These are phyloP conservation scores for Mucor plumbeus DNA, from an alignment of 371 early-diverging fungal genomes.

Conservation along the genomic window DNA sequence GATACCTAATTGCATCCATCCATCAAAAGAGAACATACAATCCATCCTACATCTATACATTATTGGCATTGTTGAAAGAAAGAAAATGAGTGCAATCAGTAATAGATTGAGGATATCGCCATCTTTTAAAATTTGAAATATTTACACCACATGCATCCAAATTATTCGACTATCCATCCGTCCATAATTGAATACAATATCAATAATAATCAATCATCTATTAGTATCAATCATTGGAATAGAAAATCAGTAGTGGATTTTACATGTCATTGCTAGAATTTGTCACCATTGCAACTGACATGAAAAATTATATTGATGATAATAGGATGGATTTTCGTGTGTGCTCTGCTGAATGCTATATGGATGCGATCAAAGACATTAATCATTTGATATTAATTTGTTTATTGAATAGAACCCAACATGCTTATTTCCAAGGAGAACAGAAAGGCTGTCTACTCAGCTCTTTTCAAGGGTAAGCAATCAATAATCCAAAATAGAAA, in stretches of 20 bases:
- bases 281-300: no score
- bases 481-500: background rate
- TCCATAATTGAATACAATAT: conserved; percentile 5
- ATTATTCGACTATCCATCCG: conserved; percentile 17
- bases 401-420: conserved; percentile 40
- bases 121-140: background rate
- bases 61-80: background rate
- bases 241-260: no score
- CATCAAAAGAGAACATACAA: conserved; percentile 8
- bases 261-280: no score
- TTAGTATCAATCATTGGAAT: no score
- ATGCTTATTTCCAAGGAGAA: conserved; percentile 98
- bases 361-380: background rate
- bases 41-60: conserved; percentile 3
- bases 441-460: conserved; percentile 94
- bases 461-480: conserved; percentile 82
- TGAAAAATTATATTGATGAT: no score
- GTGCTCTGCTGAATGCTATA: no score
- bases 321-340: no score
- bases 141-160: background rate
- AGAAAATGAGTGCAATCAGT: background rate
- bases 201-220: no score
- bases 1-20: conserved; percentile 29
- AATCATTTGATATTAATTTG: background rate
- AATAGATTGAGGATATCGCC: background rate